Base-by-base conservation (phyloP, 2,329 filamentous ascomycete genomes). In the Trichoderma gracile region DNA sequence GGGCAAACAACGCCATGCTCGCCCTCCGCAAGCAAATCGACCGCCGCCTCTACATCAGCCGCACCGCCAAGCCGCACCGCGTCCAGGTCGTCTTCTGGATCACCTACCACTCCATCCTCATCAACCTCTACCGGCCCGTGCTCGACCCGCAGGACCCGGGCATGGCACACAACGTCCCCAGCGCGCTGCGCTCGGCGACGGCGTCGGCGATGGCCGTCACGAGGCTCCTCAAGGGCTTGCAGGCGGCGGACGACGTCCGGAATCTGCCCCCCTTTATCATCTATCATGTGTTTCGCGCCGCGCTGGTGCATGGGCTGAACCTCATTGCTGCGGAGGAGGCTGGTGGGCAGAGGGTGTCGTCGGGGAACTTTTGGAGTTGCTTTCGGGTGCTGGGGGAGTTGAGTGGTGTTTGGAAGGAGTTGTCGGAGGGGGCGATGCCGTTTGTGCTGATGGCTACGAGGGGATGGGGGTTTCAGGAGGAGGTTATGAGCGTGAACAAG, bases 61-160 rank as follows among this genome's bases (percentile, higher is more conserved):
- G 62, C 5, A 64, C 45, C 27, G 19, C 23, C 3, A 59, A 59
- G 21, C 54, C 62, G 7, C 23, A 59, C 14, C 58, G 45, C n/a
- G 42, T 49, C 38, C 62, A 64, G 10, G 27, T 64, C 2, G 62
- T 58, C 38, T 64, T 64, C 25, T 64, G 62, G 62, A 64, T 64
- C 21, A 58, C 62, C 25, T 64, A 64, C 17, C 62, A 64, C 54
- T 50, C 53, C 33, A 38, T 43, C 19, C 25, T 58, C 7, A 64
- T 58, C 54, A 64, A 52, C 25, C 54, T 64, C 12, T 47, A 64
- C 19, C 62, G 62, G 0, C 62, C 62, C 3, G 17, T 52, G 6
- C 40, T 64, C 30, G 45, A 64, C 19, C 62, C 62, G 6, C 19
- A 17, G 5, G 47, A 58, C 27, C 30, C 47, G 5, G 38, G 38